These are phyloP conservation scores for Magnusiomyces paraingens DNA, from an alignment of 1,139 yeast genomes.

Conservation along the genomic window DNA sequence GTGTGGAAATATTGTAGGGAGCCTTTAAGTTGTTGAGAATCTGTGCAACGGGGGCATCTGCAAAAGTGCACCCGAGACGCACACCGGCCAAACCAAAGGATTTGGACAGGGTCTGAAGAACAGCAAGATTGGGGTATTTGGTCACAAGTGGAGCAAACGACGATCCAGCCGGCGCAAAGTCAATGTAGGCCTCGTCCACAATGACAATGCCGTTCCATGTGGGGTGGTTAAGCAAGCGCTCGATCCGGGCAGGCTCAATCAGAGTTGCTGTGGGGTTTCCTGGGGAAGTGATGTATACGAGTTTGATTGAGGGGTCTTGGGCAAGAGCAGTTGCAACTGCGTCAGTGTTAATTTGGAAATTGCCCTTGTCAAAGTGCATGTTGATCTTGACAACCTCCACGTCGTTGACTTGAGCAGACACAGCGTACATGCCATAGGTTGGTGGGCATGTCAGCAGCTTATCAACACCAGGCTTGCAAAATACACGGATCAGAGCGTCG, in stretches of 20 bases:
- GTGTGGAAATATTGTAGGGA: constrained; percentile 86
- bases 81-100: constrained; percentile 96
- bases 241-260: constrained; percentile 45
- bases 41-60: constrained; percentile 52
- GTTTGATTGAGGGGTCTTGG: constrained; percentile 56
- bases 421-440: constrained; percentile 94
- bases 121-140: constrained; percentile 75
- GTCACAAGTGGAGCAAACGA: constrained; percentile 79
- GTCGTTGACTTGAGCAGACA: constrained; percentile 86
- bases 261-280: constrained; percentile 90
- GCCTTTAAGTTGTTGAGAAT: constrained; percentile 87
- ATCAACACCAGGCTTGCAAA: constrained; percentile 76
- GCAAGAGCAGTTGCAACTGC: constrained; percentile 48
- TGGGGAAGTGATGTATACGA: constrained; percentile 90
- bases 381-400: constrained; percentile 72
- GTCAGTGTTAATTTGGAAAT: constrained; percentile 60
- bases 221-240: constrained; percentile 45
- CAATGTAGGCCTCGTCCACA: constrained; percentile 93
- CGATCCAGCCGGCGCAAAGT: constrained; percentile 61
- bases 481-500: constrained; percentile 78
- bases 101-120: constrained; percentile 85
- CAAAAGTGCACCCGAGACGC: constrained; percentile 74
- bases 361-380: constrained; percentile 39
- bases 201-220: constrained; percentile 75
- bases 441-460: constrained; percentile 88